Percentiles rank a stretch among this genome's conserved stretches.
phyloP scores from a whole-genome alignment of 345 rosid species.

The Angophora floribunda region DNA sequence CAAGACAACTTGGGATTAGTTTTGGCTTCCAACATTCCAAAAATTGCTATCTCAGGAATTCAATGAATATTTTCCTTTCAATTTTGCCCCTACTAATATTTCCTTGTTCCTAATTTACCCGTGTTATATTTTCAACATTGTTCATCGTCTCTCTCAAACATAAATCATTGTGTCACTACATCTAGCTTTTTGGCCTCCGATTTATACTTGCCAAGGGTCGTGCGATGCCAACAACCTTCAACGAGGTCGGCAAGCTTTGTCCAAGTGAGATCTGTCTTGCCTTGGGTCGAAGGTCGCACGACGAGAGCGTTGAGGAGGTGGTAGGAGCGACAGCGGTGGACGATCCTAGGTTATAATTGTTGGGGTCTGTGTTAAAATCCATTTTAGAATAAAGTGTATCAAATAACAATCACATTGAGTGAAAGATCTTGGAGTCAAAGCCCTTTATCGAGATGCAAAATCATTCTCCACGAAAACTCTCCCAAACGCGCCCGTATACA shows the following conservation, averaged over 20 bases:
- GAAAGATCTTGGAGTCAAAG: neutral
- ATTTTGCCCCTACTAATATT: neutral
- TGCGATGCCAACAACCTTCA: neutral
- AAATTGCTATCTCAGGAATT: too few species aligned
- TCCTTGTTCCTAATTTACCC: neutral
- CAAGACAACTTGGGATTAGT: neutral
- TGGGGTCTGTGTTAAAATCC: neutral
- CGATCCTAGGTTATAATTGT: neutral
- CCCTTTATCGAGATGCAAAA: too few species aligned
- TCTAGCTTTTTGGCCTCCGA: neutral
- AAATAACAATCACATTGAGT: neutral
- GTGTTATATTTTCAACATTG: neutral
- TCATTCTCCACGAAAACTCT: too few species aligned
- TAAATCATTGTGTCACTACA: rapidly evolving
- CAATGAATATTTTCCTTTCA: neutral
- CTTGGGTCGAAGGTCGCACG: neutral
- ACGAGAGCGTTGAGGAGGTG: neutral
- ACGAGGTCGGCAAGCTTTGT: neutral
- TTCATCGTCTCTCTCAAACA: neutral
- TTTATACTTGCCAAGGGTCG: neutral
- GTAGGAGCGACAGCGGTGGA: neutral
- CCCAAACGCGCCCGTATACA: too few species aligned
- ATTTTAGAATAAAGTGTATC: neutral
- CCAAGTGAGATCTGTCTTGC: neutral
- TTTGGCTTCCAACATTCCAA: neutral